Percentiles rank a stretch among this genome's conserved stretches.
Evolutionary conservation across 2,329 filamentous ascomycete genomes (phyloP).

Genomic region (Lithohypha guttulata): DNA sequence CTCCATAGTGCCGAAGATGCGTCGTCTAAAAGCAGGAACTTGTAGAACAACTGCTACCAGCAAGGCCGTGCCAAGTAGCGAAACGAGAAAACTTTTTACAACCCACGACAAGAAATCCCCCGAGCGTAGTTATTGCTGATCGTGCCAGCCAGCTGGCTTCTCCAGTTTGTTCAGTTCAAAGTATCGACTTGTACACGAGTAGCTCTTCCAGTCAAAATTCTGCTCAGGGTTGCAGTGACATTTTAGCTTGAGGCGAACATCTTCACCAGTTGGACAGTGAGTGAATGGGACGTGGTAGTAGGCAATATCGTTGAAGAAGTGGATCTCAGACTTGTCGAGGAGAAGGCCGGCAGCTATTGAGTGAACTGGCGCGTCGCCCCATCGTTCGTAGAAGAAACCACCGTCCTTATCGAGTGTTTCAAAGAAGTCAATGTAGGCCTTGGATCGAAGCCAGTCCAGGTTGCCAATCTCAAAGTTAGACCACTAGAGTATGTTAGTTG

Average conservation of each 20-base stretch:
- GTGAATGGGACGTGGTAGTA: conserved; percentile 98
- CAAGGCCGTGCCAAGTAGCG: conserved; percentile 12
- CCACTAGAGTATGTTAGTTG: conserved; percentile 51
- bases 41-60: conserved; percentile 17
- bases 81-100: conserved; percentile 10
- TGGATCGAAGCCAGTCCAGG: conserved; percentile 82
- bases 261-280: conserved; percentile 86
- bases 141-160: conserved; percentile 76
- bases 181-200: conserved; percentile 83
- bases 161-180: conserved; percentile 71
- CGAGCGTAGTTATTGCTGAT: conserved; percentile 8
- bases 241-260: conserved; percentile 70
- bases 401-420: conserved; percentile 77
- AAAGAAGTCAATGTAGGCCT: conserved; percentile 86
- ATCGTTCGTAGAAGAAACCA: conserved; percentile 97
- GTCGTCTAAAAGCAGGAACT: conserved; percentile 20
- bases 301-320: conserved; percentile 98
- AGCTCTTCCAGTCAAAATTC: conserved; percentile 99
- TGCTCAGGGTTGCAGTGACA: conserved; percentile 93
- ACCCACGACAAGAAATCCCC: conserved; percentile 5
- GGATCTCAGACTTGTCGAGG: conserved; percentile 83
- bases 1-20: conserved; percentile 15
- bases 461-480: conserved; percentile 98
- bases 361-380: conserved; percentile 96
- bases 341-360: conserved; percentile 87